Base-by-base conservation (phyloP, 2,329 filamentous ascomycete genomes). In the Septoria petroselini region DNA sequence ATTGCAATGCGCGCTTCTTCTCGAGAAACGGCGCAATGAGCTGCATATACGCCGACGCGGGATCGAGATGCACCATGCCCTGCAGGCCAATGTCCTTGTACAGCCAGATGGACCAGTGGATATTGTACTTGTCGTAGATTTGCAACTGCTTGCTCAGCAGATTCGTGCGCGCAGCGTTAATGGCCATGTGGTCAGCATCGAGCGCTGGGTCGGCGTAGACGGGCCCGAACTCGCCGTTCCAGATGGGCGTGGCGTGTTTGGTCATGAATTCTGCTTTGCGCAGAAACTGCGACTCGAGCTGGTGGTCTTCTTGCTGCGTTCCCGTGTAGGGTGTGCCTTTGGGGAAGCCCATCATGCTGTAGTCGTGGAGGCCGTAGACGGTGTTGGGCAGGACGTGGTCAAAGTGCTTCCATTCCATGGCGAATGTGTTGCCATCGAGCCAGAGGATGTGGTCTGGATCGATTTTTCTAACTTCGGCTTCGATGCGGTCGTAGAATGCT, bases 351-450 rank as follows among this genome's bases (percentile, higher is more conserved):
- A 75, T 73, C 52, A 69, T 68, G 31, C 70, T 71, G 56, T 81
- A 81, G 55, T 81, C 78, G 57, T 81, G 78, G 35, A 77, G 69
- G 6, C 42, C 42, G 58, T 80, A 80, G 0, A 78, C 77, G 1
- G 70, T 66, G 57, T 64, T 71, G 37, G 75, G 74, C 0, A 78
- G 63, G 0, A 71, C 63, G 3, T 68, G 58, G 4, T 69, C 62
- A 0, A 71, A 70, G 48, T 75, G 76, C 5, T 62, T 67, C 9
- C 67, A 67, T 58, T 80, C 66, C 66, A 68, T 68, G 5, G 63
- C 53, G 41, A 65, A 68, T 2, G 64, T 68, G 44, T 69, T 69
- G 1, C 66, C 65, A 41, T 69, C 66, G n/a, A 69, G 52, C 58
- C 60, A 68, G 9, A 68, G 67, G 50, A 79, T 77, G 46, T 79